Conservation (phyloP, 1,284 basidiomycete species). For the Trichosporon coremiiforme region DNA sequence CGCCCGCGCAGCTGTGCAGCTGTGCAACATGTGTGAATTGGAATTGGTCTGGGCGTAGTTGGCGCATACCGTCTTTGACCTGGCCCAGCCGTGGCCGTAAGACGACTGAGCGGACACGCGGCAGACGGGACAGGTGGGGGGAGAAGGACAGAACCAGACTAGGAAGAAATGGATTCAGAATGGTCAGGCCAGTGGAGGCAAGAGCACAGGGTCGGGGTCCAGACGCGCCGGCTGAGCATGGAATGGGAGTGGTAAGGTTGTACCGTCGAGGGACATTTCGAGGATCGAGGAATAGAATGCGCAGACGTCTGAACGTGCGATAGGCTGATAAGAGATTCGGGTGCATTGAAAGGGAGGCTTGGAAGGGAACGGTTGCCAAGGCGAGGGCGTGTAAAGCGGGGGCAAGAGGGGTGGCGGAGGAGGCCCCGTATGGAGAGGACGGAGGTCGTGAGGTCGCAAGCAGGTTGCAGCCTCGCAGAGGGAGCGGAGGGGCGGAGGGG, state of each 20-base stretch:
- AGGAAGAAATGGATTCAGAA: background rate
- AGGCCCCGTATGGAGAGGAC: background rate
- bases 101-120: background rate
- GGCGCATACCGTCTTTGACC: background rate
- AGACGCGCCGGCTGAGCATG: background rate
- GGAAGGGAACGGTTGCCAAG: background rate
- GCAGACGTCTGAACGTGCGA: background rate
- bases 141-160: background rate
- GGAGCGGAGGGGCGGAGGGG: conserved; percentile 4
- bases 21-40: background rate
- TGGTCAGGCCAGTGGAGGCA: background rate
- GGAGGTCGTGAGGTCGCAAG: background rate
- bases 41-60: background rate
- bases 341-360: background rate
- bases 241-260: background rate
- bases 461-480: no score
- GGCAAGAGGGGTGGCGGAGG: background rate
- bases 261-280: conserved; percentile 1
- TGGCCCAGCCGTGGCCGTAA: background rate
- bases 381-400: background rate
- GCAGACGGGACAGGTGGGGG: background rate
- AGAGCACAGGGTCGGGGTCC: background rate
- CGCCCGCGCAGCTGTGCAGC: background rate
- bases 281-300: background rate
- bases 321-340: conserved; percentile 16